Base-by-base conservation (phyloP, 2,329 filamentous ascomycete species). In the Colletotrichum higginsianum region DNA sequence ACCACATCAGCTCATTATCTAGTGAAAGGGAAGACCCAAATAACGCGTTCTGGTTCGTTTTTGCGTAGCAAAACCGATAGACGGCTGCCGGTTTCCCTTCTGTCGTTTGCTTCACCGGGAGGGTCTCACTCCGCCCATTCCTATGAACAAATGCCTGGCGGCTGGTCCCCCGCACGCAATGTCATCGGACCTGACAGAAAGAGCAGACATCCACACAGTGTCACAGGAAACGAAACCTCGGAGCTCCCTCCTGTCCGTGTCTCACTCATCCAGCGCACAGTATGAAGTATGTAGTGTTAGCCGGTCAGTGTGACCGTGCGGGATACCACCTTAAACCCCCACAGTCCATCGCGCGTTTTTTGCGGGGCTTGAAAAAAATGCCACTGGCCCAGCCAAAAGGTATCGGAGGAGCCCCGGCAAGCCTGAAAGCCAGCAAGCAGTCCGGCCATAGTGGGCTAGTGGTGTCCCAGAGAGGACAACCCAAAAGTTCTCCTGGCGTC, bases 341-440 rank as follows among this genome's bases (percentile, higher is more conserved):
- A 63, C 61, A 55, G 61, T 55, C 16, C 23, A 64, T 64, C 50
- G 55, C 38, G 49, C 50, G 55, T 46, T 40, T 40, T 40, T 35
- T 53, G 30, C n/a, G 35, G 60, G 35, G 60, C 60, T 52, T 23
- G 15, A 35, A 26, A 23, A 61, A 49, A 38, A 38, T 9, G 35
- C 44, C 58, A 61, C 44, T 61, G 58, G 56, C 35, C 56, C 56
- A 47, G 40, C 8, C 23, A 38, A 23, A 46, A 40, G 57, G 63
- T 46, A 5, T 42, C 21, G 55, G n/a, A 38, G 30, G 30, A 35
- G 30, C 8, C 35, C 35, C 35, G 8, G 35, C 35, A 38, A 38
- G 35, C 2, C 35, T 38, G 35, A 3, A 11, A 9, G 35, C 35
- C 35, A 38, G 35, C 35, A 38, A 38, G 35, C 18, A 38, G n/a